Conservation (phyloP, 2,329 filamentous ascomycete genomes). For the Cladosporium phlei region DNA sequence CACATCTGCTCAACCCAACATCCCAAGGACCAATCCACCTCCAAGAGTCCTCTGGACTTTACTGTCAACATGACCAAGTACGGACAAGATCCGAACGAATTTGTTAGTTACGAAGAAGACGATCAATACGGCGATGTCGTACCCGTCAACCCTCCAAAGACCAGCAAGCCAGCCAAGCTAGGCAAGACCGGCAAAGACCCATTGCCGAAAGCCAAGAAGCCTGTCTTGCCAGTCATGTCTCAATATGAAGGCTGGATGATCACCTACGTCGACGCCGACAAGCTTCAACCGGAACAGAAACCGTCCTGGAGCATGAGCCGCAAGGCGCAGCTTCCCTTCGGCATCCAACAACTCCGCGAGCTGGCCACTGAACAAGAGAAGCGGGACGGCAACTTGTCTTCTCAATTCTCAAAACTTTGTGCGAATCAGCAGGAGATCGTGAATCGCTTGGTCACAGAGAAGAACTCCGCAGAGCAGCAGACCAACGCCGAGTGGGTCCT, state of each 20-base stretch:
- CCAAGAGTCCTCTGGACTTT: too few relatives aligned
- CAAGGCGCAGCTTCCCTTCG: neutral
- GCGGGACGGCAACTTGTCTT: neutral
- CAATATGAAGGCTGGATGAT: constrained; percentile 3
- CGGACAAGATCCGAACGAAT: too few relatives aligned
- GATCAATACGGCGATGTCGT: too few relatives aligned
- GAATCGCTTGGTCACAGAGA: constrained; percentile 15
- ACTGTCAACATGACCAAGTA: too few relatives aligned
- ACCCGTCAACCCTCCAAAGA: too few relatives aligned
- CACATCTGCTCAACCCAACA: too few relatives aligned
- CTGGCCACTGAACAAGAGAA: neutral
- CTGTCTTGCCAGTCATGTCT: neutral
- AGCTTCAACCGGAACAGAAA: neutral
- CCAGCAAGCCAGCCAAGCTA: neutral
- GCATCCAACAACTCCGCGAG: constrained; percentile 1
- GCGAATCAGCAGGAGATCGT: constrained; percentile 17
- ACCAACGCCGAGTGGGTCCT: constrained; percentile 17
- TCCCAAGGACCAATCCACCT: too few relatives aligned
- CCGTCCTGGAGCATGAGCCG: neutral
- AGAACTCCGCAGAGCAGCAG: constrained; percentile 14
- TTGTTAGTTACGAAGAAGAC: too few relatives aligned
- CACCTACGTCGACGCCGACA: neutral
- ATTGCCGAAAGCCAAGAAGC: neutral
- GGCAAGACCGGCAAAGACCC: neutral
- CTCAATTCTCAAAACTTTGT: constrained; percentile 10